Evolutionary conservation across 2,329 filamentous ascomycete genomes (phyloP).

Genomic region (Penicillium sp.): DNA sequence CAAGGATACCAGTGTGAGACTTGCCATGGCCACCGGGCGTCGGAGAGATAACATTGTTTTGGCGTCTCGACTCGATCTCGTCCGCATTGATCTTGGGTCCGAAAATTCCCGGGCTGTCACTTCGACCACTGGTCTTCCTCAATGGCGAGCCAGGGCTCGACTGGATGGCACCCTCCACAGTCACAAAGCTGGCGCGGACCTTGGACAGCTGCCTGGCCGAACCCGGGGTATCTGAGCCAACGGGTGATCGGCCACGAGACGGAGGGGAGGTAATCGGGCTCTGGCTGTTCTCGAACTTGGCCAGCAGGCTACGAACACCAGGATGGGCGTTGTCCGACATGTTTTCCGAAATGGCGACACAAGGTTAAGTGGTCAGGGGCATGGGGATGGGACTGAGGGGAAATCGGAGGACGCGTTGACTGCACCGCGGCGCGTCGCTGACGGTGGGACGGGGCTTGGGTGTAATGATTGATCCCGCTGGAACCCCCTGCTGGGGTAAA

Average conservation of each 20-base stretch:
- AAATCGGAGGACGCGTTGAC: conserved; percentile 16
- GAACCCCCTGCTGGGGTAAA: conserved; percentile 9
- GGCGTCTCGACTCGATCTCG: conserved; percentile 40
- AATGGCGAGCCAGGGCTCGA: conserved; percentile 51
- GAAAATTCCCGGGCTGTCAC: conserved; percentile 38
- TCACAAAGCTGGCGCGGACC: conserved; percentile 76
- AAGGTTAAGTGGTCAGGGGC: conserved; percentile 27
- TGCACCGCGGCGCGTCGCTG: conserved; percentile 16
- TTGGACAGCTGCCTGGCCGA: conserved; percentile 70
- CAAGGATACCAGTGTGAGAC: conserved; percentile 27
- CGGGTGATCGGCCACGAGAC: conserved; percentile 73
- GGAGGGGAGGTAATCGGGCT: conserved; percentile 65
- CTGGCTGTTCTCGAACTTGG: conserved; percentile 78
- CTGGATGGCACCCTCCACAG: conserved; percentile 63
- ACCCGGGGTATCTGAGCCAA: conserved; percentile 50
- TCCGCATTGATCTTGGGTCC: conserved; percentile 42
- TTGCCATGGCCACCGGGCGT: conserved; percentile 34
- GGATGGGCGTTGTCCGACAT: conserved; percentile 38
- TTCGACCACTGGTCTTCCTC: conserved; percentile 48
- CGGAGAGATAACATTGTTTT: conserved; percentile 34
- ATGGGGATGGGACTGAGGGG: conserved; percentile 15
- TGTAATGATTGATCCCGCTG: conserved; percentile 3
- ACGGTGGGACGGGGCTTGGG: conserved; percentile 4
- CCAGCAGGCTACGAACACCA: conserved; percentile 75
- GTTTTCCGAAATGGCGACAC: conserved; percentile 7